Percentiles rank a stretch among this genome's conserved stretches.
phyloP scores from a whole-genome alignment of 139 green algal genomes.

The Volvox reticuliferus region DNA sequence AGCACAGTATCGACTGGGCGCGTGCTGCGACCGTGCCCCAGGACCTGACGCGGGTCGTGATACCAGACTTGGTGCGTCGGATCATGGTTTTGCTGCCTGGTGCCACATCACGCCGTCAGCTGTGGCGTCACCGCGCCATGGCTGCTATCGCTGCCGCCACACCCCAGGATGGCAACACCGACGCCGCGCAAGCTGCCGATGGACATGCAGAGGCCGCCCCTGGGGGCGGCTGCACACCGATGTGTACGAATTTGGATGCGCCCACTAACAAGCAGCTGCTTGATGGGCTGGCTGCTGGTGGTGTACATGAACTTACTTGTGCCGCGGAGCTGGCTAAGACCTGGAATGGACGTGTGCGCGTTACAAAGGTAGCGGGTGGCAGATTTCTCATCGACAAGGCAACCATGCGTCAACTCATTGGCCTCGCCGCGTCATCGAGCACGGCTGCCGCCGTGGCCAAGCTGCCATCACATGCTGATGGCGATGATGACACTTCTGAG shows the following conservation, averaged over 20 bases:
- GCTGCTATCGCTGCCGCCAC: neutral
- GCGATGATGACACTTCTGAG: neutral
- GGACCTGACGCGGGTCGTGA: conserved; percentile 37
- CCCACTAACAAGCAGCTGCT: conserved; percentile 32
- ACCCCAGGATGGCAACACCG: neutral
- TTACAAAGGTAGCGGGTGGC: neutral
- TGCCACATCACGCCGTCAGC: neutral
- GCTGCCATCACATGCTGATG: neutral
- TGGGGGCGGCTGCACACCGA: neutral
- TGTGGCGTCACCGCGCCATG: neutral
- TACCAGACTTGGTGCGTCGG: neutral
- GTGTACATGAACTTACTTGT: conserved; percentile 1
- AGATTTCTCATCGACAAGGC: conserved; percentile 24
- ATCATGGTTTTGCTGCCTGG: neutral
- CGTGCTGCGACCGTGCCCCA: neutral
- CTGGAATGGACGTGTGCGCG: conserved; percentile 39
- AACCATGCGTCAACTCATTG: conserved; percentile 19
- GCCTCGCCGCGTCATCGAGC: neutral
- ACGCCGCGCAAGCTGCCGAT: too few species aligned
- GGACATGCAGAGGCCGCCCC: neutral
- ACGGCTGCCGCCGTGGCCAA: neutral
- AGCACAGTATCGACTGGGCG: neutral
- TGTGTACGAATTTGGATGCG: neutral
- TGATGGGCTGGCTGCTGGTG: conserved; percentile 1
- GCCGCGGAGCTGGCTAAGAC: conserved; percentile 11